Conservation (phyloP, 805 yeast genomes). For the Monosporozyma solicola region DNA sequence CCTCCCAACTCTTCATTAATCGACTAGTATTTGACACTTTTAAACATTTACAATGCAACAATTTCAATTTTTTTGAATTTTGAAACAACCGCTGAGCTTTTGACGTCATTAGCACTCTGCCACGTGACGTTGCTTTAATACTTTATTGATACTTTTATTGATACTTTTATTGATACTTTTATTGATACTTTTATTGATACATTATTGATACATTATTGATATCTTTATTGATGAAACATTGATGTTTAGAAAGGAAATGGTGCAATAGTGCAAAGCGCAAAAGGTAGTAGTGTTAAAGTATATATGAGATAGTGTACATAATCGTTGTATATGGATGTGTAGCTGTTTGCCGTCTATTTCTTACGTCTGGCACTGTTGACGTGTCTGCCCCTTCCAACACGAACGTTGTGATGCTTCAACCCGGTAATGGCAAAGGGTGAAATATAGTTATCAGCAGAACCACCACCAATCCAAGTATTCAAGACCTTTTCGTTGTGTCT, state of each 20-base stretch:
- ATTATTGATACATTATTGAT: too few relatives aligned
- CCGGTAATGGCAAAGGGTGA: slow-evolving; percentile 78
- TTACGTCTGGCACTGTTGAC: slow-evolving; percentile 56
- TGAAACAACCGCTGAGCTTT: slow-evolving; percentile 1
- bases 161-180: too few relatives aligned
- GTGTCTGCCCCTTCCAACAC: slow-evolving; percentile 76
- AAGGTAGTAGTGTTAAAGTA: too few relatives aligned
- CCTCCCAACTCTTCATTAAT: background rate
- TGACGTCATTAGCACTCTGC: background rate
- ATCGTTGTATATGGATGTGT: background rate
- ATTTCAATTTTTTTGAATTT: background rate
- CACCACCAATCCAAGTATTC: slow-evolving; percentile 88
- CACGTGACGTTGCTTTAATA: background rate
- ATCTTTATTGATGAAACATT: too few relatives aligned
- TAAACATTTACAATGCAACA: background rate
- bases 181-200: too few relatives aligned
- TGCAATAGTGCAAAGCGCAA: too few relatives aligned
- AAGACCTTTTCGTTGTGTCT: slow-evolving; percentile 77
- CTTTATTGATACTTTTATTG: too few relatives aligned
- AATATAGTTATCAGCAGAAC: slow-evolving; percentile 65
- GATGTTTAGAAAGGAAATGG: too few relatives aligned
- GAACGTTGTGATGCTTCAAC: slow-evolving; percentile 55
- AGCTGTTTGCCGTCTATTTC: slow-evolving; percentile 1
- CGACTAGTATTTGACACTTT: background rate
- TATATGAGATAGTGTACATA: background rate